Base-by-base conservation (phyloP, 73 alveolate species). In the Paramecium octaurelia region DNA sequence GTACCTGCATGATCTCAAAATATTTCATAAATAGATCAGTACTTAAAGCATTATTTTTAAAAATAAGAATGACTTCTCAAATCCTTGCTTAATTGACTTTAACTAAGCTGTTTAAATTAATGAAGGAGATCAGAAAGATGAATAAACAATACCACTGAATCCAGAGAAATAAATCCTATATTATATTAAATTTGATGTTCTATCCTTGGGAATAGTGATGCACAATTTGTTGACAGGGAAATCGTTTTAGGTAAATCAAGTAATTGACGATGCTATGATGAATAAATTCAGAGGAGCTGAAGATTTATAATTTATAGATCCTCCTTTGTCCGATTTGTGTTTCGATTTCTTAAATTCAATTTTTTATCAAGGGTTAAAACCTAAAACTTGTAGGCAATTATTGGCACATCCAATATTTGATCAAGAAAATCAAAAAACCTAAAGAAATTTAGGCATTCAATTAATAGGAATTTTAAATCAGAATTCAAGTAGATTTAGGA, bases 201-300 rank as follows among this genome's bases (percentile, higher is more conserved):
- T 75, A 10, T 38, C 68, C 11, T 38, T 75, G 36, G 88, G 88
- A 18, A 38, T 75, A 75, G 88, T 75, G 8, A 75, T 75, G 88
- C 34, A 75, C 27, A 38, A 38, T 38, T 6, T 75, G 8, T 2
- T 75, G 16, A 75, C 88, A 38, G 68, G 68, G 46, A 31, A 18
- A 11, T 12, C 3, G 14, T 64, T 14, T 64, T 20, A 27, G 29
- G 31, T 18, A 34, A 34, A 64, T 64, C 14, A 64, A 34, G 84
- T 8, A 8, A 31, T 64, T 23, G 21, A 64, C 27, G 84, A 64
- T 64, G 84, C 84, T 10, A 64, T 64, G 84, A 64, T 64, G 84
- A 11, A 24, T 64, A 18, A 64, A 64, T 64, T 64, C 12, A 31
- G 27, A 64, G 84, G 84, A 27, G 84, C 21, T 7, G 16, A 11